phyloP scores from a whole-genome alignment of 2,329 filamentous ascomycete genomes.

The Chrysoporthe puriensis region DNA sequence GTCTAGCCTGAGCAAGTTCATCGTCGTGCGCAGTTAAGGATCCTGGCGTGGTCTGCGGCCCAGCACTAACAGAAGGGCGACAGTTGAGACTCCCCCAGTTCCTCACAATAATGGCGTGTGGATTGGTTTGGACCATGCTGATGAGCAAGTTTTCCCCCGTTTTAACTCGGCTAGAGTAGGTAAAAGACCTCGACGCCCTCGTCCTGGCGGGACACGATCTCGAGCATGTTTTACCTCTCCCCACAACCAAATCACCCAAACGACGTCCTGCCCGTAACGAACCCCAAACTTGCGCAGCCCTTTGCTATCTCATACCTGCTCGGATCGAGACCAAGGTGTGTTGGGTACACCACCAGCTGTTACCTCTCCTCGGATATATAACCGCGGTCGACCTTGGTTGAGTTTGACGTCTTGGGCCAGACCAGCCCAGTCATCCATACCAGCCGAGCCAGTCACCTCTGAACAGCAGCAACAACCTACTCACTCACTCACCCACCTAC shows the following conservation, averaged over 20 bases:
- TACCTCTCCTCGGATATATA: background rate
- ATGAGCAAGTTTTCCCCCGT: slow-evolving; percentile 25
- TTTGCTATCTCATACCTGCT: background rate
- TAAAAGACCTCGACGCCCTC: slow-evolving; percentile 21
- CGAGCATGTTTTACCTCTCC: slow-evolving; percentile 19
- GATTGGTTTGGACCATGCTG: too few species aligned
- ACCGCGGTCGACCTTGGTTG: background rate
- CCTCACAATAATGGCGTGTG: background rate
- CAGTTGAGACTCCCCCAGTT: background rate
- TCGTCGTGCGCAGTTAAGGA: background rate
- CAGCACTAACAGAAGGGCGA: slow-evolving; percentile 11
- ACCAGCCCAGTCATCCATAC: background rate
- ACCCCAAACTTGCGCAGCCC: slow-evolving; percentile 23
- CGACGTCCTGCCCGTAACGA: slow-evolving; percentile 1
- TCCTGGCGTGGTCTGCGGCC: background rate
- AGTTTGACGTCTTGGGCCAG: background rate
- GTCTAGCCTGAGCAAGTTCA: slow-evolving; percentile 29
- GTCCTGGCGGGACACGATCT: background rate
- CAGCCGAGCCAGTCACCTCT: background rate
- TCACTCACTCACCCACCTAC: background rate
- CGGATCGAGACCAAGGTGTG: background rate
- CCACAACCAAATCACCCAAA: background rate
- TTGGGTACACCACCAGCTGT: background rate
- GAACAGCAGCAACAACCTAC: background rate
- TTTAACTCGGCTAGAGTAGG: background rate